Conservation (phyloP, 441 rosid genomes). For the Gossypium schwendimanii region DNA sequence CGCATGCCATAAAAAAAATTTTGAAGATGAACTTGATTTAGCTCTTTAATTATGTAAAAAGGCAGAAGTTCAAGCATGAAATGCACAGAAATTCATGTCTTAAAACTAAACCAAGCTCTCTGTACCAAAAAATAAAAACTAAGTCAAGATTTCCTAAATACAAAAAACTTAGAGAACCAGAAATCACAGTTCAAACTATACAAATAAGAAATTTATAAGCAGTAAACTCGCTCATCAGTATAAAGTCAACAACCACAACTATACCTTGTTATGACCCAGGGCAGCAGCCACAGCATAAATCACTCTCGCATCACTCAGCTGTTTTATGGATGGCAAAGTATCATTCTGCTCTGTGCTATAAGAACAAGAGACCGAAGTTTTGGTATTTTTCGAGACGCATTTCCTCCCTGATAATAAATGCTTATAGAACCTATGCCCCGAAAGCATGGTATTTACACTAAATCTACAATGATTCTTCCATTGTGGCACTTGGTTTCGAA, state of each 20-base stretch:
- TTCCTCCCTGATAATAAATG: constrained; percentile 15
- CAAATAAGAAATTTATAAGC: not conserved
- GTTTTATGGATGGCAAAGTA: constrained; percentile 25
- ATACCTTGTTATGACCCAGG: constrained; percentile 84
- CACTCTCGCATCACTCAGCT: constrained; percentile 46
- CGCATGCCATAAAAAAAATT: not conserved
- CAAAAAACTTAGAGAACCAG: not conserved
- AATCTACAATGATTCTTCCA: constrained; percentile 16
- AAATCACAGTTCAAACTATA: not conserved
- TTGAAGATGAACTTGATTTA: constrained; percentile 1
- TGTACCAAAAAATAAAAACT: not conserved
- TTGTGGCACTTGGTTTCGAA: constrained; percentile 11
- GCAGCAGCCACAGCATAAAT: constrained; percentile 73
- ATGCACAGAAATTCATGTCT: not conserved
- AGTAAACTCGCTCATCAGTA: not conserved
- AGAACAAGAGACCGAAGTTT: constrained; percentile 36
- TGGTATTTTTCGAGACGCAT: constrained; percentile 5
- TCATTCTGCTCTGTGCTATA: constrained; percentile 28
- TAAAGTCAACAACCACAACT: not conserved
- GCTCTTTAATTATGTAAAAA: not conserved
- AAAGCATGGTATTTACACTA: constrained; percentile 7
- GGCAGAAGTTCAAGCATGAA: not conserved
- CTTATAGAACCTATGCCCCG: constrained; percentile 11
- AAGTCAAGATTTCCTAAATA: not conserved
- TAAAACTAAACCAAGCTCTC: not conserved